Evolutionary conservation across 2,329 filamentous ascomycete genomes (phyloP), one percentile per base, ranked within the genome.

Genomic region (Chaetomiaceae sp.): DNA sequence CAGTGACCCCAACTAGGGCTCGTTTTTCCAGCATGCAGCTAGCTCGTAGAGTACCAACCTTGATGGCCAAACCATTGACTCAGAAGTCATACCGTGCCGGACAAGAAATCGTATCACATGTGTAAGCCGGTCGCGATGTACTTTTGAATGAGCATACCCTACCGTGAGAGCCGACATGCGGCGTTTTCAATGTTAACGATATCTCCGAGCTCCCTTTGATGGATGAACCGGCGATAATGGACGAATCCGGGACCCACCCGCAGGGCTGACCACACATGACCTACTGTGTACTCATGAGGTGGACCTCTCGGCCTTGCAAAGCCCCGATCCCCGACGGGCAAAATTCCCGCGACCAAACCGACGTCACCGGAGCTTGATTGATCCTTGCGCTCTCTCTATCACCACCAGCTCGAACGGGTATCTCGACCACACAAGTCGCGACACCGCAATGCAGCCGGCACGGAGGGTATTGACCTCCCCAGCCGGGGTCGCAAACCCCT

Each of bases 291-390:
- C n/a, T n/a, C n/a, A n/a, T n/a, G n/a, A 17, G 44, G 14, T 9
- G 27, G 27, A 9, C 53, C 47, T 29, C 37, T 55, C 48, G 48
- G 53, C 25, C 33, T 39, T 40, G 23, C 38, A 44, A 44, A 29
- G 27, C 20, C 38, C 53, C 38, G 37, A 14, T 17, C 42, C 38
- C 53, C 53, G 53, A 52, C 27, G 44, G 43, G 47, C 39, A 47
- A 44, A 47, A 51, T 29, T 51, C 29, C 7, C 29, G 38, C 42
- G 23, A 22, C 43, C 42, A 34, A 39, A 43, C n/a, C 53, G 53
- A 55, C 53, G 53, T 55, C 53, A 55, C 49, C 20, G 36, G 25
- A 12, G 15, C 27, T 3, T 7, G 25, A 5, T 27, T 9, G 27
- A 31, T 6, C 27, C 4, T 12, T 3, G 37, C 19, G 14, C 6